These are phyloP conservation scores for Mycena polygramma DNA, from an alignment of 768 basidiomycete genomes.

Conservation along the genomic window DNA sequence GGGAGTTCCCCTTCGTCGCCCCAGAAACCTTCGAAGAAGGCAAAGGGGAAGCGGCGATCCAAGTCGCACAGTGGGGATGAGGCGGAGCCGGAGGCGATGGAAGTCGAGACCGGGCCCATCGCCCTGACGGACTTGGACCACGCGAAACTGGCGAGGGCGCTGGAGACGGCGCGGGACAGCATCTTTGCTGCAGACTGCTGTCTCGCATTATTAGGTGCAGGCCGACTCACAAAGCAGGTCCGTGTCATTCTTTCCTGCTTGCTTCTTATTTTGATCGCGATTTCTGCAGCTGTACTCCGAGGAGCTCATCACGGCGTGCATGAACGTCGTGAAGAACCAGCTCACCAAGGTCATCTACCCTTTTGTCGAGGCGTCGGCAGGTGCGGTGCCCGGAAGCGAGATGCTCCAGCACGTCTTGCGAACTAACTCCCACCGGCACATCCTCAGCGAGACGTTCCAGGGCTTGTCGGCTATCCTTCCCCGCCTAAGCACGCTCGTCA, in stretches of 20 bases:
- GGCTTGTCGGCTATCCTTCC: slow-evolving; percentile 79
- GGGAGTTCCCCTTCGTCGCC: slow-evolving; percentile 54
- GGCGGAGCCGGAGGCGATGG: slow-evolving; percentile 49
- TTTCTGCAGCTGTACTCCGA: slow-evolving; percentile 88
- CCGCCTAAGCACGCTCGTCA: slow-evolving; percentile 80
- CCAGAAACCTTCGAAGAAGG: slow-evolving; percentile 49
- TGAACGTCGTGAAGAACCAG: slow-evolving; percentile 83
- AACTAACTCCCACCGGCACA: slow-evolving; percentile 59
- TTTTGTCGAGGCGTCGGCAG: slow-evolving; percentile 79
- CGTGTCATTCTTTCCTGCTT: slow-evolving; percentile 34
- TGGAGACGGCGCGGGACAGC: slow-evolving; percentile 79
- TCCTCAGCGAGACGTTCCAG: slow-evolving; percentile 80
- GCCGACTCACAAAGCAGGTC: slow-evolving; percentile 90
- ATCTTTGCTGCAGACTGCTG: slow-evolving; percentile 88
- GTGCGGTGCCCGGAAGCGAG: slow-evolving; percentile 54
- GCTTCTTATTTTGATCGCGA: slow-evolving; percentile 3
- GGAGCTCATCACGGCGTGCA: slow-evolving; percentile 87
- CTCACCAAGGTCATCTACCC: slow-evolving; percentile 87
- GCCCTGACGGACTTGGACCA: slow-evolving; percentile 61
- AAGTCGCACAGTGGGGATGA: slow-evolving; percentile 60
- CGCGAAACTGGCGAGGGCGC: slow-evolving; percentile 60
- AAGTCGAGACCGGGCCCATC: slow-evolving; percentile 40
- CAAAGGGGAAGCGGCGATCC: slow-evolving; percentile 55
- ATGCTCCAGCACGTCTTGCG: slow-evolving; percentile 67
- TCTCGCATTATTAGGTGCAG: slow-evolving; percentile 81